These are phyloP conservation scores for Geranium incanum DNA, from an alignment of 441 rosid genomes.

Conservation along the genomic window DNA sequence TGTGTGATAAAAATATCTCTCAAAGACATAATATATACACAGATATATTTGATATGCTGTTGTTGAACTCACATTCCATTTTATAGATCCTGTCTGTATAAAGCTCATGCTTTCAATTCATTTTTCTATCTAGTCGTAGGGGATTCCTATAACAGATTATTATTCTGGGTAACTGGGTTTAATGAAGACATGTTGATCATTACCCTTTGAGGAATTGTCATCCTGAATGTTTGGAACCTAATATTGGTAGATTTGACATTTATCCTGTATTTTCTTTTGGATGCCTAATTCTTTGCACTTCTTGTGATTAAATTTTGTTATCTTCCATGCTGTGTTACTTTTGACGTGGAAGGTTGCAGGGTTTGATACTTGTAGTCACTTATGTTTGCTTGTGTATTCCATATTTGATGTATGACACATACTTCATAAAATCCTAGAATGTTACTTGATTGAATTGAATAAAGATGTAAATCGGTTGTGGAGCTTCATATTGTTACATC, in stretches of 20 bases:
- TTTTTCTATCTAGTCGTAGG: background rate
- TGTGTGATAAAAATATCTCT: background rate
- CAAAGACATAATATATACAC: background rate
- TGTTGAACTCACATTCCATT: background rate
- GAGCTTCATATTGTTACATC: background rate
- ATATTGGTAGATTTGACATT: background rate
- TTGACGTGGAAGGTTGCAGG: background rate
- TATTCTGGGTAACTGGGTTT: background rate
- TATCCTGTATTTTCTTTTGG: constrained; percentile 3
- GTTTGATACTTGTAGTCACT: background rate
- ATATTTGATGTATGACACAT: background rate
- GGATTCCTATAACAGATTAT: background rate
- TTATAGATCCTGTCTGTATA: background rate
- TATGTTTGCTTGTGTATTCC: background rate
- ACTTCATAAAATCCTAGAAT: background rate
- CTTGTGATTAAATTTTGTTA: background rate
- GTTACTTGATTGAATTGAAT: background rate
- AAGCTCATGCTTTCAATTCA: background rate
- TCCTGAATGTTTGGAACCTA: background rate
- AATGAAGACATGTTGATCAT: background rate
- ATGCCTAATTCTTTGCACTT: background rate
- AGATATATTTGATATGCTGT: background rate
- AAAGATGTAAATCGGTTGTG: background rate
- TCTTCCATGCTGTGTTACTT: background rate
- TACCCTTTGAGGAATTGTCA: background rate